Conservation (phyloP, 2,329 filamentous ascomycete genomes). For the Botrytis fragariae region DNA sequence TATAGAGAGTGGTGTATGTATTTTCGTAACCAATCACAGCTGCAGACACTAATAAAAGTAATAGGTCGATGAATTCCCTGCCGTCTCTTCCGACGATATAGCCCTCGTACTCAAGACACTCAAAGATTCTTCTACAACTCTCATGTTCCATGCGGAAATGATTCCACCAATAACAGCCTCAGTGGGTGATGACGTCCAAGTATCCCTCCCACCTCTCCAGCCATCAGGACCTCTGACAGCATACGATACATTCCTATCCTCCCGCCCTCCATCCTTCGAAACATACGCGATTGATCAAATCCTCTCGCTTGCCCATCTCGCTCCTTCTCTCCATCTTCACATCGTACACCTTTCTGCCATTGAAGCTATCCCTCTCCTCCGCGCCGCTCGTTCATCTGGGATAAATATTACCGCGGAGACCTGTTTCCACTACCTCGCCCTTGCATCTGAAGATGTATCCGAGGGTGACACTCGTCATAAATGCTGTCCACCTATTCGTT, state of each 20-base stretch:
- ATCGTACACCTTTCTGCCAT: constrained; percentile 74
- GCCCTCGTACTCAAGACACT: constrained; percentile 76
- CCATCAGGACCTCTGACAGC: constrained; percentile 70
- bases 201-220: constrained; percentile 64
- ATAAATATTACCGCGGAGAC: constrained; percentile 74
- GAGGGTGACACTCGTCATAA: constrained; percentile 71
- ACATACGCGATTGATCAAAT: constrained; percentile 88
- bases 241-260: constrained; percentile 90
- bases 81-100: constrained; percentile 78
- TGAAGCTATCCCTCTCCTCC: constrained; percentile 65
- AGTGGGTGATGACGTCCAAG: constrained; percentile 73
- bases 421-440: constrained; percentile 70
- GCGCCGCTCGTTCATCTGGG: constrained; percentile 58
- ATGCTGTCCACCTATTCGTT: constrained; percentile 70
- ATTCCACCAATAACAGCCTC: constrained; percentile 81
- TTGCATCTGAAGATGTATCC: constrained; percentile 64
- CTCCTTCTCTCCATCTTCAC: constrained; percentile 81
- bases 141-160: constrained; percentile 99
- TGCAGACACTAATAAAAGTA: constrained; percentile 23
- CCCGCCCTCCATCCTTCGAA: constrained; percentile 85
- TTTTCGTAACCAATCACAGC: not conserved
- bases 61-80: constrained; percentile 92
- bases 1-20: constrained; percentile 87
- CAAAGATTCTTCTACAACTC: constrained; percentile 76
- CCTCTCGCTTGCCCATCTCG: constrained; percentile 73